phyloP scores from a whole-genome alignment of 495 filamentous ascomycete species.

The Daldinia loculata region DNA sequence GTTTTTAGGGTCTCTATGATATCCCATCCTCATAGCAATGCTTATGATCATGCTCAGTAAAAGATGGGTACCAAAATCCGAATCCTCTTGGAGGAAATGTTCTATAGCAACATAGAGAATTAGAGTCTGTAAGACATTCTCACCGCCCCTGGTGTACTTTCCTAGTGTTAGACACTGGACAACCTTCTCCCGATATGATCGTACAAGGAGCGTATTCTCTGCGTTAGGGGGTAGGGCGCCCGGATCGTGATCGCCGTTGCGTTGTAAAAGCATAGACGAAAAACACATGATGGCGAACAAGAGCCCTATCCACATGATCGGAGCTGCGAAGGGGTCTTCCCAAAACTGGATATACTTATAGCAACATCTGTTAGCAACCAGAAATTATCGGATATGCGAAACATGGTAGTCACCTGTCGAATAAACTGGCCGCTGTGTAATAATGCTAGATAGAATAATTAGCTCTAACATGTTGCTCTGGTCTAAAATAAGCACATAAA shows the following conservation, averaged over 20 bases:
- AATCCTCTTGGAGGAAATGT: constrained; percentile 42
- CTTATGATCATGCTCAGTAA: constrained; percentile 48
- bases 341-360: constrained; percentile 48
- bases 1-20: constrained; percentile 63
- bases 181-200: constrained; percentile 44
- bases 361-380: background rate
- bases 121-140: constrained; percentile 48
- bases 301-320: constrained; percentile 49
- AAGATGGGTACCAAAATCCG: constrained; percentile 45
- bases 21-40: constrained; percentile 63
- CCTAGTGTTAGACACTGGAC: constrained; percentile 49
- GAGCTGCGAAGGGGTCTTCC: constrained; percentile 32
- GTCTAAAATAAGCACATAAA: background rate
- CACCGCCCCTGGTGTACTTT: constrained; percentile 48
- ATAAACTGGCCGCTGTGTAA: constrained; percentile 49
- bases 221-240: background rate
- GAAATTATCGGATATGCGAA: background rate
- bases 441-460: constrained; percentile 28
- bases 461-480: background rate
- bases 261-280: constrained; percentile 21
- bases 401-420: constrained; percentile 39
- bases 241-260: constrained; percentile 10
- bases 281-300: constrained; percentile 47
- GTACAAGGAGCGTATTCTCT: constrained; percentile 15
- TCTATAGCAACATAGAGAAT: constrained; percentile 45